Conservation (phyloP, 768 basidiomycete species). For the Amanita rubescens region DNA sequence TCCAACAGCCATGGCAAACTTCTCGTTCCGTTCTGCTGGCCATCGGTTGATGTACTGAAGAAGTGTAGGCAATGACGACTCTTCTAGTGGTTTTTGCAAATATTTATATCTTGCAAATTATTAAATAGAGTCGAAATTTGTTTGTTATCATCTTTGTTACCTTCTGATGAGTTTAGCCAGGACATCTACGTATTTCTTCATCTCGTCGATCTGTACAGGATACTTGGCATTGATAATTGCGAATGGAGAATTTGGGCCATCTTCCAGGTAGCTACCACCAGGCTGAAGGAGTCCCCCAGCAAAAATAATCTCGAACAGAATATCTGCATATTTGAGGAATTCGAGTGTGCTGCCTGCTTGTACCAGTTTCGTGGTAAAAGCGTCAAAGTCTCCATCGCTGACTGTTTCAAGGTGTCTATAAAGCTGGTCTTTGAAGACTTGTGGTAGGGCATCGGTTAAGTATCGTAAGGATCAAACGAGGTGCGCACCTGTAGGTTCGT, state of each 20-base stretch:
- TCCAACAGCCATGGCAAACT: conserved; percentile 75
- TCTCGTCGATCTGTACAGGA: conserved; percentile 72
- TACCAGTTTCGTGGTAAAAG: conserved; percentile 74
- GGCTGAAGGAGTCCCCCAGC: conserved; percentile 96
- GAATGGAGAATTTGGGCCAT: conserved; percentile 82
- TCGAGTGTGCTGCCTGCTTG: conserved; percentile 92
- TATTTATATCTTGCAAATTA: conserved; percentile 80
- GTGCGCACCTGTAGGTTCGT: conserved; percentile 70
- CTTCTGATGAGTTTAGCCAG: conserved; percentile 94
- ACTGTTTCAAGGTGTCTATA: conserved; percentile 87
- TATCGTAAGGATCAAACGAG: conserved; percentile 5
- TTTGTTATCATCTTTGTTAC: conserved; percentile 29
- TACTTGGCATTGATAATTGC: conserved; percentile 78
- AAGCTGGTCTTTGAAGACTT: conserved; percentile 91
- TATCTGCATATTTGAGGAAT: conserved; percentile 94
- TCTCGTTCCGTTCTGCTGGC: conserved; percentile 69
- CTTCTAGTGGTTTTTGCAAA: conserved; percentile 95
- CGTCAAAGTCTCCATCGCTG: conserved; percentile 73
- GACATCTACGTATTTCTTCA: conserved; percentile 92
- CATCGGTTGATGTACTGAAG: conserved; percentile 88
- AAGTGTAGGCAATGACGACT: conserved; percentile 18
- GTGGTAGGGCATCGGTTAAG: conserved; percentile 7
- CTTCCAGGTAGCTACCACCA: conserved; percentile 87
- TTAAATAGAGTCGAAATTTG: conserved; percentile 5
- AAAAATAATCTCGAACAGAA: conserved; percentile 92